Evolutionary conservation across 164 flowering plant species (phyloP).

Genomic region (Vitis rupestris): DNA sequence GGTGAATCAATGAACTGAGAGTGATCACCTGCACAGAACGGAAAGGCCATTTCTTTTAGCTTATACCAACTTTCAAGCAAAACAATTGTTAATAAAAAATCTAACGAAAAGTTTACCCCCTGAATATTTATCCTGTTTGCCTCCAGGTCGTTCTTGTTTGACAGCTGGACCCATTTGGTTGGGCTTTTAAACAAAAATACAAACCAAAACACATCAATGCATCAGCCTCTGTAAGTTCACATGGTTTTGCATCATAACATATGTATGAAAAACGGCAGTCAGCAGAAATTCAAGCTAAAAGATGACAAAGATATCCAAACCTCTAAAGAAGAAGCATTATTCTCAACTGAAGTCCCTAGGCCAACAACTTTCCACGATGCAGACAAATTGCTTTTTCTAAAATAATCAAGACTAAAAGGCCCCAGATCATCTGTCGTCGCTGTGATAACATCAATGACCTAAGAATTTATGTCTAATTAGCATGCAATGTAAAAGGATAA

Average conservation of each 20-base stretch:
- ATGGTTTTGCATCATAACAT: neutral
- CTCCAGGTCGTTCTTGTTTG: constrained; percentile 27
- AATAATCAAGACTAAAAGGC: constrained; percentile 74
- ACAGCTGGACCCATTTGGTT: constrained; percentile 27
- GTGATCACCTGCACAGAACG: constrained; percentile 47
- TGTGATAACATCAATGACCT: constrained; percentile 71
- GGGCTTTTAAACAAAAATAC: constrained; percentile 26
- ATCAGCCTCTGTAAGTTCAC: constrained; percentile 10
- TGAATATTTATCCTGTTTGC: constrained; percentile 23
- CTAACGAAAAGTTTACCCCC: constrained; percentile 24
- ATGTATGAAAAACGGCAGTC: neutral
- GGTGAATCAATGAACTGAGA: constrained; percentile 52
- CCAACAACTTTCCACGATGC: constrained; percentile 78
- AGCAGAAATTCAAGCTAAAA: neutral
- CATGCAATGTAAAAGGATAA: neutral
- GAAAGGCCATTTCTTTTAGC: neutral
- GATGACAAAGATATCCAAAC: constrained; percentile 27
- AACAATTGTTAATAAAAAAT: neutral
- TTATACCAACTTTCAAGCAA: neutral
- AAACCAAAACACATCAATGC: constrained; percentile 5
- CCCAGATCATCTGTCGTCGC: constrained; percentile 66
- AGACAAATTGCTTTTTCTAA: constrained; percentile 55
- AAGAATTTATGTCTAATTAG: constrained; percentile 6
- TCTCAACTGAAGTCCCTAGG: constrained; percentile 33
- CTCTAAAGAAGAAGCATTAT: constrained; percentile 31